Evolutionary conservation across 345 rosid species (phyloP).

Genomic region (Excoecaria cochinchinensis): DNA sequence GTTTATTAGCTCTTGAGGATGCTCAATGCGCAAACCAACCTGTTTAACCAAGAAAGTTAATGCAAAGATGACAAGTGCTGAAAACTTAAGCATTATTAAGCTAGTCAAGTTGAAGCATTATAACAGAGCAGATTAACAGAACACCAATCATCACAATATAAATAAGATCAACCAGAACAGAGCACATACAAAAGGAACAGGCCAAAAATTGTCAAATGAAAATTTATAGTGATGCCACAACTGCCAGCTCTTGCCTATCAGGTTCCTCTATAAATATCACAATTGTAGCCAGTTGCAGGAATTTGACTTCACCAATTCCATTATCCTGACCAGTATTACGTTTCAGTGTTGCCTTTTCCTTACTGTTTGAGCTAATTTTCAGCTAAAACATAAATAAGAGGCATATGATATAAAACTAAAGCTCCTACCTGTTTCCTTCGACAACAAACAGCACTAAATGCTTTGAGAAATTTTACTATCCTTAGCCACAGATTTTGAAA

Average conservation of each 20-base stretch:
- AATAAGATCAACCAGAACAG: neutral
- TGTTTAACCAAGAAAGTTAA: slow-evolving; percentile 34
- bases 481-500: neutral
- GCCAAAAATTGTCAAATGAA: neutral
- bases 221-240: neutral
- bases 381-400: neutral
- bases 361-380: neutral
- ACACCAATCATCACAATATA: neutral
- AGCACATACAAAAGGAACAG: neutral
- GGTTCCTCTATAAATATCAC: neutral
- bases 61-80: slow-evolving; percentile 5
- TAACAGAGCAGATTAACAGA: neutral
- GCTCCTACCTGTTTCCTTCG: neutral
- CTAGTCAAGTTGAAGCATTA: neutral
- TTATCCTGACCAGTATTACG: too few species aligned
- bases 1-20: slow-evolving; percentile 94
- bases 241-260: neutral
- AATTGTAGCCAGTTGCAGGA: neutral
- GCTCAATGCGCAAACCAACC: slow-evolving; percentile 96
- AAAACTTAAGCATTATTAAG: neutral
- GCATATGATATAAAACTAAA: neutral
- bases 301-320: neutral
- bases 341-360: neutral
- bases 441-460: neutral
- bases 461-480: neutral